Base-by-base conservation (phyloP, 176 grass and related monocot genomes). In the Oryza meridionalis region DNA sequence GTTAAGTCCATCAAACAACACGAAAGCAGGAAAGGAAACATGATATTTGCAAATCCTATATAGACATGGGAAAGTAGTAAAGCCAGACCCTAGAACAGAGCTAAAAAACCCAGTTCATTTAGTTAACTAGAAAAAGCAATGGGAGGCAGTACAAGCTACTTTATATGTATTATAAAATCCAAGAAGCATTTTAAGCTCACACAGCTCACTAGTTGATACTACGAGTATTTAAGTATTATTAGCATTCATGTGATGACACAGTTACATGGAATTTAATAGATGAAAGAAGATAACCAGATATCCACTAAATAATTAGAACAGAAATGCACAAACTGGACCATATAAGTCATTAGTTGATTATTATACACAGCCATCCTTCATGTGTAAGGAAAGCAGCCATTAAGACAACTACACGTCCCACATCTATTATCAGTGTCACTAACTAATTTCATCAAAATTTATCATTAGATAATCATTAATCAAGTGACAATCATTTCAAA, bases 31-130 rank as follows among this genome's bases (percentile, higher is more conserved):
- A 85, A 26, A 70, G 24, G 50, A 11, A 43, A 58, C 37, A 47
- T 45, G 16, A 69, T 59, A 50, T 80, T 29, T 70, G 29, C 45
- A 62, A 74, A 84, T 85, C 49, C 38, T 63, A 85, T 37, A 81
- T 21, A 85, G 44, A 35, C 69, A 42, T 78, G 24, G 22, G 4
- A 12, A 81, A 44, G 11, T 73, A 76, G 62, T 27, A 29, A 73
- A 77, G 25, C 40, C 32, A 77, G 21, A 4, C 21, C 12, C 70
- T 40, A 38, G 9, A 78, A 71, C 61, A 72, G 53, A 84, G 76
- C 49, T 50, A 78, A 82, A 72, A 72, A 78, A 40, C 15, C 17
- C 43, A 85, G 24, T 47, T 65, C 49, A 70, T 71, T 71, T 42
- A 43, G 21, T 68, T 80, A 37, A 74, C 47, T 31, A 73, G n/a